Conservation (phyloP, 495 filamentous ascomycete species). For the Lichina pygmaea region DNA sequence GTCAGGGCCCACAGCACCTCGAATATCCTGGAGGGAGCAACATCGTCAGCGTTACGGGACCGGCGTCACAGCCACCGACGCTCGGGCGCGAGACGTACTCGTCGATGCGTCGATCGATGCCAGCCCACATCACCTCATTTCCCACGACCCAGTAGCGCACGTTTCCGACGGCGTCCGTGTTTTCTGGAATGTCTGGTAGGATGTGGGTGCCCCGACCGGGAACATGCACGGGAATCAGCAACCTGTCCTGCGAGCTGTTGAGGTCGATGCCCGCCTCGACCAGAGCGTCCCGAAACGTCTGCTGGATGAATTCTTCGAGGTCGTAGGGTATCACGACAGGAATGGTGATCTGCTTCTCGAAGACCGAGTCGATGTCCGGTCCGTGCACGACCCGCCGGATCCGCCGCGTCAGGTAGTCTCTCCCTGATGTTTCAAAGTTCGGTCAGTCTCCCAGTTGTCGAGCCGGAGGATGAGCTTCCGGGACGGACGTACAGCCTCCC, state of each 20-base stretch:
- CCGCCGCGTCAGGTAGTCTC: slow-evolving; percentile 7
- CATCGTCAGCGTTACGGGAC: neutral
- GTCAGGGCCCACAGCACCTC: slow-evolving; percentile 13
- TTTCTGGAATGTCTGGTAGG: slow-evolving; percentile 5
- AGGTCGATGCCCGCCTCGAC: neutral
- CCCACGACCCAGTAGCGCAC: slow-evolving; percentile 13
- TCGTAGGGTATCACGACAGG: slow-evolving; percentile 8
- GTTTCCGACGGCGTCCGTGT: slow-evolving; percentile 6
- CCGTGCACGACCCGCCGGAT: slow-evolving; percentile 7
- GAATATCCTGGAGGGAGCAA: slow-evolving; percentile 5
- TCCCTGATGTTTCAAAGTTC: slow-evolving; percentile 1
- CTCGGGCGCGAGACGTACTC: slow-evolving; percentile 3
- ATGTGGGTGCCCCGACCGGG: neutral
- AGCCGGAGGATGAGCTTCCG: too few relatives aligned
- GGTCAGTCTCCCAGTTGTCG: neutral
- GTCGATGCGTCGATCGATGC: slow-evolving; percentile 8
- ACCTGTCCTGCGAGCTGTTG: neutral
- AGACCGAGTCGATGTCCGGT: slow-evolving; percentile 4
- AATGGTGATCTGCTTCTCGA: slow-evolving; percentile 10
- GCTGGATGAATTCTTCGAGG: slow-evolving; percentile 6
- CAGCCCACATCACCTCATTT: slow-evolving; percentile 14
- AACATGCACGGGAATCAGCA: slow-evolving; percentile 8
- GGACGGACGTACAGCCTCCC: too few relatives aligned
- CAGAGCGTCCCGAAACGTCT: neutral
- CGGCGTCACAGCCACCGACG: neutral